Base-by-base conservation (phyloP, 2,329 filamentous ascomycete species). In the Monilinia vaccinii-corymbosi region DNA sequence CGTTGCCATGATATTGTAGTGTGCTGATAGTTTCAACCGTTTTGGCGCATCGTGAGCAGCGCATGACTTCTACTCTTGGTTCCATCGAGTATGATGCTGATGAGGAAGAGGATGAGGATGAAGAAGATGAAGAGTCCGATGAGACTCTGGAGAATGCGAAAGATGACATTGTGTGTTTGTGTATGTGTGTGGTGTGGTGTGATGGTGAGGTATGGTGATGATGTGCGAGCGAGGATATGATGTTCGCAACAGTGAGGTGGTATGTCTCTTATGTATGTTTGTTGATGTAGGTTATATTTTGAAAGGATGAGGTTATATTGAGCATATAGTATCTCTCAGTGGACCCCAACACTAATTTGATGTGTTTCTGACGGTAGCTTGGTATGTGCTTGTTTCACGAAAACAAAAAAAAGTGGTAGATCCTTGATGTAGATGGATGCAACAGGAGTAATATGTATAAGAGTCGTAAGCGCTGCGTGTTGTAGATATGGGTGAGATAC, bases 21-120 rank as follows among this genome's bases (percentile, higher is more conserved):
- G 56, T 64, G 10, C 80, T 79, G 9, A 82, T 84, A 32, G 80
- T 78, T 75, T 86, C 83, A 58, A 82, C 81, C 58, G 79, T 77
- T 61, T 79, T 79, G 46, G 81, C 79, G 70, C 82, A 85, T 61
- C 84, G 80, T 70, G 85, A 79, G 75, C 83, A 86, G 66, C 83
- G 82, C 65, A 86, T 75, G 36, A 82, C 76, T 74, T 82, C 78
- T 60, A 86, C 81, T 21, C 68, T 65, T 23, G 69, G 66, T 36
- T 45, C 51, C 14, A 48, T 21, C 16, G 59, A 46, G 44, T 48
- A 51, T 48, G 63, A 62, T 23, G 63, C 64, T n/a, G 63, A 64
- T 18, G 63, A 61, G 21, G 63, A 57, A 34, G 62, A 64, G 16
- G 63, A 66, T 6, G 61, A 62, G 21, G 62, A 62, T 7, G 62